A percentile compares a stretch with the other conserved stretches of the same genome.
Evolutionary conservation across 768 basidiomycete genomes (phyloP).

Genomic region (Lentinula detonsa): DNA sequence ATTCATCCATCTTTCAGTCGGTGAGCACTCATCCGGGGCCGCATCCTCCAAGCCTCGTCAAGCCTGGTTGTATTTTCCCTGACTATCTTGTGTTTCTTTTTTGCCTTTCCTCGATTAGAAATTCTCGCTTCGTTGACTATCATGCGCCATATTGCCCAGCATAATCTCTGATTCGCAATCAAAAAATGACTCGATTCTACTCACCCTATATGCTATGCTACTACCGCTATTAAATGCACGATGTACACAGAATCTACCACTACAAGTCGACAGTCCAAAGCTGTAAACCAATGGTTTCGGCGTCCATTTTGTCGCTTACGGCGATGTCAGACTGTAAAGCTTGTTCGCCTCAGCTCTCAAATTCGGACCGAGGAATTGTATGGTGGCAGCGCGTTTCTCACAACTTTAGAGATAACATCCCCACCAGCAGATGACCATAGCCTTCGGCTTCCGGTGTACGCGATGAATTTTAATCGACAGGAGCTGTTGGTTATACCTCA

Average conservation of each 20-base stretch:
- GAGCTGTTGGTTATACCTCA: no score
- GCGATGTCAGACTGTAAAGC: no score
- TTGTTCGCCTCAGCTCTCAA: no score
- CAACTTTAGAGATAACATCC: no score
- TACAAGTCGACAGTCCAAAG: no score
- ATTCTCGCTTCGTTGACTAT: slow-evolving; percentile 53
- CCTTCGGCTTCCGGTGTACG: no score
- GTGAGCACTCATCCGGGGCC: slow-evolving; percentile 35
- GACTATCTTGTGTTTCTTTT: slow-evolving; percentile 21
- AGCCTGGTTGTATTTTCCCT: neutral
- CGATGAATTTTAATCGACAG: no score
- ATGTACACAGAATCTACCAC: neutral
- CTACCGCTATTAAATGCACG: neutral
- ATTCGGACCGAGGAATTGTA: no score
- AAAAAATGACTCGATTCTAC: neutral
- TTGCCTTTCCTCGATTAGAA: slow-evolving; percentile 35
- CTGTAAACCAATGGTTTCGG: no score
- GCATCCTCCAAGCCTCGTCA: neutral
- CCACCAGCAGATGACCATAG: no score
- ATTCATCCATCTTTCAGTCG: slow-evolving; percentile 45
- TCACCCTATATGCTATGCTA: neutral
- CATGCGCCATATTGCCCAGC: slow-evolving; percentile 57
- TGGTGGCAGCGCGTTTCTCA: no score
- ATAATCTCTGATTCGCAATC: slow-evolving; percentile 24
- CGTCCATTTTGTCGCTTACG: no score